These are phyloP conservation scores for Sporothrix mexicana DNA, from an alignment of 2,329 filamentous ascomycete species.

Conservation along the genomic window DNA sequence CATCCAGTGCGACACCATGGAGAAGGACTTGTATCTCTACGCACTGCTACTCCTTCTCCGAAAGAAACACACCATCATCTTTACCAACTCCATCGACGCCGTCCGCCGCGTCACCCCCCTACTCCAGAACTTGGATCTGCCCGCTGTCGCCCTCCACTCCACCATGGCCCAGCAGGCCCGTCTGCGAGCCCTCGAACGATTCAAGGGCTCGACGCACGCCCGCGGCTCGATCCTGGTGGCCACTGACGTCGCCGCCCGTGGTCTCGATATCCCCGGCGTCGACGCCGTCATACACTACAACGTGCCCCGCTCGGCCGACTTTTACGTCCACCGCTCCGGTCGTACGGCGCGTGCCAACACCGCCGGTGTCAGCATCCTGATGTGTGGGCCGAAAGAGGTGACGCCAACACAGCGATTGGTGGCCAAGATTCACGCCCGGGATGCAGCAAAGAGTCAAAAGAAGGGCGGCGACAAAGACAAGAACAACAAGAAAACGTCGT, in stretches of 20 bases:
- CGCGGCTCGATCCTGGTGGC: conserved; percentile 75
- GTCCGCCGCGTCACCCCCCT: conserved; percentile 86
- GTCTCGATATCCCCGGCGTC: conserved; percentile 89
- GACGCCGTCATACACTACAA: conserved; percentile 95
- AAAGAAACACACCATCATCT: conserved; percentile 81
- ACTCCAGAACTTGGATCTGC: conserved; percentile 79
- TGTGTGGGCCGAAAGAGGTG: conserved; percentile 92
- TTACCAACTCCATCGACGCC: conserved; percentile 94
- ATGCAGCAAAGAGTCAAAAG: conserved; percentile 48
- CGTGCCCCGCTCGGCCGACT: conserved; percentile 86
- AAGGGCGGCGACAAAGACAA: conserved; percentile 20
- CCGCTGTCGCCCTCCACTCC: conserved; percentile 81
- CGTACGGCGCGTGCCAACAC: conserved; percentile 85
- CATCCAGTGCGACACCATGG: conserved; percentile 88
- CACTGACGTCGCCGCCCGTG: conserved; percentile 91
- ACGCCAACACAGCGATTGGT: conserved; percentile 81
- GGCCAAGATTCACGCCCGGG: conserved; percentile 77
- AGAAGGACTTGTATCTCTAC: conserved; percentile 97
- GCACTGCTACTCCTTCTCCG: conserved; percentile 82
- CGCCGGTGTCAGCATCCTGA: conserved; percentile 79
- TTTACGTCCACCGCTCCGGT: conserved; percentile 93
- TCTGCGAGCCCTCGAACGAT: conserved; percentile 88
- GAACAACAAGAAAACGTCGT: conserved; percentile 40
- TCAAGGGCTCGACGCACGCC: conserved; percentile 67
- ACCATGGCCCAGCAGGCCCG: conserved; percentile 97